These are phyloP conservation scores for Sordaria brevicollis DNA, from an alignment of 495 filamentous ascomycete genomes.

Conservation along the genomic window DNA sequence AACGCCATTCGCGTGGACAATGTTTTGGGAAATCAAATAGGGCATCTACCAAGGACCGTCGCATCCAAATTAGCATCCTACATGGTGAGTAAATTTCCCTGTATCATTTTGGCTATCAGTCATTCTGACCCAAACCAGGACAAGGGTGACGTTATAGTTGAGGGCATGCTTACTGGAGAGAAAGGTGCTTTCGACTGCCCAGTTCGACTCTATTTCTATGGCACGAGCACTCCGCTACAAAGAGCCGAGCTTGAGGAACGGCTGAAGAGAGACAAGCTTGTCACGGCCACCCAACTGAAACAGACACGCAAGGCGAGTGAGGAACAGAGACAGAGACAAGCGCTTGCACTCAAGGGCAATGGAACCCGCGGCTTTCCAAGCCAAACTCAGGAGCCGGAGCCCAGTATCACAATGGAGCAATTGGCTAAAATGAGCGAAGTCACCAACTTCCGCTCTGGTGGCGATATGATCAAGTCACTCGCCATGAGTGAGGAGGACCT, in stretches of 20 bases:
- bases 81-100: constrained; percentile 39
- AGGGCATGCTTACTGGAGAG: constrained; percentile 47
- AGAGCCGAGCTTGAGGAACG: constrained; percentile 43
- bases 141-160: constrained; percentile 42
- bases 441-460: constrained; percentile 46
- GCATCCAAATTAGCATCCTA: constrained; percentile 65
- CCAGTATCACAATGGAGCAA: constrained; percentile 43
- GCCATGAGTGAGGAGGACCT: constrained; percentile 64
- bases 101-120: neutral
- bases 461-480: constrained; percentile 54
- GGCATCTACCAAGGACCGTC: constrained; percentile 59
- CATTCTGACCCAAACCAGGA: constrained; percentile 13
- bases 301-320: constrained; percentile 41
- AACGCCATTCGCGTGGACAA: constrained; percentile 79
- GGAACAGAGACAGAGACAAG: constrained; percentile 22
- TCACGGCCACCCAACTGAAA: constrained; percentile 36
- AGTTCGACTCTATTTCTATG: constrained; percentile 55
- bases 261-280: constrained; percentile 51
- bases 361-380: constrained; percentile 20
- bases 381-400: constrained; percentile 12
- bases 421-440: constrained; percentile 56
- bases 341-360: constrained; percentile 24
- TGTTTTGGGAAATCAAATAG: constrained; percentile 68
- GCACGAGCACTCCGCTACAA: constrained; percentile 43
- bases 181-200: constrained; percentile 62